phyloP scores from a whole-genome alignment of 306 rosid species.

The Chamaecrista fasciculata region DNA sequence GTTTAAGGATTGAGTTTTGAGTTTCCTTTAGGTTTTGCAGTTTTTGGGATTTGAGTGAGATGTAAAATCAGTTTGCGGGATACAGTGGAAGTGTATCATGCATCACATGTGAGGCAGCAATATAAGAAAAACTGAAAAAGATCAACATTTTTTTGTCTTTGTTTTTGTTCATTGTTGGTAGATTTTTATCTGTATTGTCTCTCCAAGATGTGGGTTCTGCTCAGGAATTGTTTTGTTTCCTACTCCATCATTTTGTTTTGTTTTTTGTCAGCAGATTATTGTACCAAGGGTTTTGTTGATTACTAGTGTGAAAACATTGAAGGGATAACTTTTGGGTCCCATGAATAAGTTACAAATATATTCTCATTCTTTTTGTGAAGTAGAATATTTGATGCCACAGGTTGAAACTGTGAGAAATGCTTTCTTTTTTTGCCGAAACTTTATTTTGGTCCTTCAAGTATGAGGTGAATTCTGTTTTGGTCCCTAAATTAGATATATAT shows the following conservation, averaged over 20 bases:
- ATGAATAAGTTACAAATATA: constrained; percentile 56
- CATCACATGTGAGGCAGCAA: constrained; percentile 80
- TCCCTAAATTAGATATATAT: too few species aligned
- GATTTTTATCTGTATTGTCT: constrained; percentile 62
- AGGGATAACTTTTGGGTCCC: constrained; percentile 75
- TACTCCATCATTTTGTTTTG: constrained; percentile 57
- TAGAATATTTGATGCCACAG: constrained; percentile 38
- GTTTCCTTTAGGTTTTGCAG: constrained; percentile 52
- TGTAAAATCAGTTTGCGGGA: constrained; percentile 99
- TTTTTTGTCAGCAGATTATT: constrained; percentile 58
- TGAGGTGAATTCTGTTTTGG: too few species aligned
- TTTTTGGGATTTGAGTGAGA: constrained; percentile 81
- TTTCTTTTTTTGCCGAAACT: not conserved
- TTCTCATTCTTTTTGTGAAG: constrained; percentile 48
- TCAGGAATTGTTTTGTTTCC: constrained; percentile 55
- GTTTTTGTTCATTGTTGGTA: constrained; percentile 33
- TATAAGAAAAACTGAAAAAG: constrained; percentile 43
- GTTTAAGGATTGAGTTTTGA: constrained; percentile 81
- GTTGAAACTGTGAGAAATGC: constrained; percentile 25
- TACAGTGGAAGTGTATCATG: constrained; percentile 90
- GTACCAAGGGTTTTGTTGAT: constrained; percentile 62
- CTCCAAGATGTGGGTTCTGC: constrained; percentile 58
- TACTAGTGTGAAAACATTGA: constrained; percentile 73
- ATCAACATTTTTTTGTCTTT: constrained; percentile 39
- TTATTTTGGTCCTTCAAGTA: too few species aligned